Evolutionary conservation across 345 rosid genomes (phyloP).

Genomic region (Populus ilicifolia): DNA sequence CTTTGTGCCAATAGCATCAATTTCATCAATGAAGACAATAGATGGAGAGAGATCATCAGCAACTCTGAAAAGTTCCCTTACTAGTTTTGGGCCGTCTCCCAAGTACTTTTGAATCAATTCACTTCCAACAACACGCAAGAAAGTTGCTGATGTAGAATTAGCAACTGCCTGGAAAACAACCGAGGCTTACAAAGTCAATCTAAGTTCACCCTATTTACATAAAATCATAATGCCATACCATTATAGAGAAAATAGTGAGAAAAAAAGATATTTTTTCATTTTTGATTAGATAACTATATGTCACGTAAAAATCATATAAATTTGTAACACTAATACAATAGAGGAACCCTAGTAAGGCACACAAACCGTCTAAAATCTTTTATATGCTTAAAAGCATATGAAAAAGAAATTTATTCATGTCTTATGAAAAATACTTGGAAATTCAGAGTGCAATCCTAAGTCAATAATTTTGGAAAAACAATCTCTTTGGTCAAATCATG

Average conservation of each 20-base stretch:
- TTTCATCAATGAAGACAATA: constrained; percentile 94
- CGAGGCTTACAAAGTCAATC: constrained; percentile 4
- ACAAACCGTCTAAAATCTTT: not conserved
- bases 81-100: constrained; percentile 96
- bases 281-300: not conserved
- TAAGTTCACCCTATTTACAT: not conserved
- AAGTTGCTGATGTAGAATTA: constrained; percentile 94
- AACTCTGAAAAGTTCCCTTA: constrained; percentile 92
- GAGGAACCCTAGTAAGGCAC: not conserved
- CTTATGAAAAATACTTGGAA: not conserved
- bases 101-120: constrained; percentile 94
- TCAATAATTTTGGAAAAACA: not conserved
- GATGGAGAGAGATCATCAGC: constrained; percentile 96
- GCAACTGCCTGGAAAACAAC: constrained; percentile 73
- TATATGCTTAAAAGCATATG: not conserved
- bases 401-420: not conserved
- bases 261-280: not conserved
- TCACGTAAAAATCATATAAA: not conserved
- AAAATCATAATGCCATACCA: not conserved
- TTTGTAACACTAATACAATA: not conserved
- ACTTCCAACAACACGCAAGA: constrained; percentile 95
- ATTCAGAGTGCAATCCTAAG: not conserved
- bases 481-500: not conserved
- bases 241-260: not conserved
- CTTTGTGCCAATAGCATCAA: constrained; percentile 96